phyloP scores from a whole-genome alignment of 1,139 yeast species.

The Taphrina betulina region DNA sequence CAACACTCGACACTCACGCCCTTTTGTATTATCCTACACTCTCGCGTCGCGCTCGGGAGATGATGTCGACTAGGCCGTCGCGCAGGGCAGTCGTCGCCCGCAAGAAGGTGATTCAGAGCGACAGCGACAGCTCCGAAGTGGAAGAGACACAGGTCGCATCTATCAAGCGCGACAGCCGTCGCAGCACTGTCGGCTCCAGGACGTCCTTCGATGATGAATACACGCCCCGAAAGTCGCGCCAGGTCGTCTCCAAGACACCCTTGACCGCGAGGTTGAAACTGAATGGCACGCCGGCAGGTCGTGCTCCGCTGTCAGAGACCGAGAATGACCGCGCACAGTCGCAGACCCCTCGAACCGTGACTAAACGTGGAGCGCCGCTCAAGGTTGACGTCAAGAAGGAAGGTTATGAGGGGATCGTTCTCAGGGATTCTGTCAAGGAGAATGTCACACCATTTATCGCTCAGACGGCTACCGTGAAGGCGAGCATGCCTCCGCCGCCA shows the following conservation, averaged over 20 bases:
- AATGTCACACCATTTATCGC: not conserved
- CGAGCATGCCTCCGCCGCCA: conserved; percentile 12
- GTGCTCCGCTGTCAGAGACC: conserved; percentile 11
- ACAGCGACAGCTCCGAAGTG: conserved; percentile 12
- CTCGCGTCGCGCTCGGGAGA: too few relatives aligned
- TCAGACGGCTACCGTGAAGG: too few relatives aligned
- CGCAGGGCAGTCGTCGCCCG: conserved; percentile 9
- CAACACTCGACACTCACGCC: too few relatives aligned
- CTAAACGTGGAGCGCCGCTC: not conserved
- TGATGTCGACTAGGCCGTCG: conserved; percentile 13
- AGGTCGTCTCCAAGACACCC: conserved; percentile 4
- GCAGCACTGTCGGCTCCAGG: conserved; percentile 13
- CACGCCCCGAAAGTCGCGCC: conserved; percentile 10
- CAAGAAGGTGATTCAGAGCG: conserved; percentile 5
- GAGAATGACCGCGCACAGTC: not conserved
- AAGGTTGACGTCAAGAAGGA: not conserved
- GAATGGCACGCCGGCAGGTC: not conserved
- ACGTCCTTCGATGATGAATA: conserved; percentile 20
- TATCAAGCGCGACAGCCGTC: not conserved
- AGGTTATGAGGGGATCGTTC: not conserved
- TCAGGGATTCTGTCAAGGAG: conserved; percentile 5
- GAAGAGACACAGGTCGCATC: conserved; percentile 1
- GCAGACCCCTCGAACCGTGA: not conserved
- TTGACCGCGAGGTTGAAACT: too few relatives aligned
- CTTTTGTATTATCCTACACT: too few relatives aligned